phyloP scores from a whole-genome alignment of 2,329 filamentous ascomycete species.

The Aspergillus sp. region DNA sequence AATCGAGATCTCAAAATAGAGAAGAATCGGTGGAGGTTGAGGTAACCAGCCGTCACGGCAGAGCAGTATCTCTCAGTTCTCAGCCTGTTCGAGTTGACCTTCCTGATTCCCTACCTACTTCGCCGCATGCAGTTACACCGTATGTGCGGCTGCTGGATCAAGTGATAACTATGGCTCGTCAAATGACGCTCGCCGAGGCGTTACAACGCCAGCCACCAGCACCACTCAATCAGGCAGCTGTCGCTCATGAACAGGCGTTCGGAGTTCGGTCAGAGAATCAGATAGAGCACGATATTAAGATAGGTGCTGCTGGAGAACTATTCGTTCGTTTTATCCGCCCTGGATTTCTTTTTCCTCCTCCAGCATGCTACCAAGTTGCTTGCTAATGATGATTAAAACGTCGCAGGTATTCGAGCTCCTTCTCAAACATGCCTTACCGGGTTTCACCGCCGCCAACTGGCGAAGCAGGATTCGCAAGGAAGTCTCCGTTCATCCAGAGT shows the following conservation, averaged over 20 bases:
- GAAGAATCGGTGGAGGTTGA: too few species aligned
- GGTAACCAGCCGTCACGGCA: too few species aligned
- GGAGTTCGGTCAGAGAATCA: background rate
- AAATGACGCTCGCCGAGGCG: background rate
- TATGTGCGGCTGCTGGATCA: background rate
- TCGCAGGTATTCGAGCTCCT: slow-evolving; percentile 8
- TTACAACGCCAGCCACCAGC: background rate
- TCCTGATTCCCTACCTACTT: too few species aligned
- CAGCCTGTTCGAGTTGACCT: too few species aligned
- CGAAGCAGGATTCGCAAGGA: slow-evolving; percentile 41
- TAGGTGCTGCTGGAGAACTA: slow-evolving; percentile 7
- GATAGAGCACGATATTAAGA: slow-evolving; percentile 1
- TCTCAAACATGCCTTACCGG: background rate
- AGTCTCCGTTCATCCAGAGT: slow-evolving; percentile 41
- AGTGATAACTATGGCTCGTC: background rate
- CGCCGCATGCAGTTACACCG: too few species aligned
- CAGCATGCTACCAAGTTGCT: background rate
- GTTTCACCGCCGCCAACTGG: slow-evolving; percentile 5
- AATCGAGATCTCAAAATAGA: too few species aligned
- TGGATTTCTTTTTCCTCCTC: background rate
- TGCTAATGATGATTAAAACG: background rate
- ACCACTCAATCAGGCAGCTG: background rate
- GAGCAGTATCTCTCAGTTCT: too few species aligned
- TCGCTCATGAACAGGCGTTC: background rate
- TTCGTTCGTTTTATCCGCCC: background rate